Evolutionary conservation across 1,284 basidiomycete genomes (phyloP), one percentile per base, ranked within the genome.

Genomic region (Cutaneotrichosporon sp.): DNA sequence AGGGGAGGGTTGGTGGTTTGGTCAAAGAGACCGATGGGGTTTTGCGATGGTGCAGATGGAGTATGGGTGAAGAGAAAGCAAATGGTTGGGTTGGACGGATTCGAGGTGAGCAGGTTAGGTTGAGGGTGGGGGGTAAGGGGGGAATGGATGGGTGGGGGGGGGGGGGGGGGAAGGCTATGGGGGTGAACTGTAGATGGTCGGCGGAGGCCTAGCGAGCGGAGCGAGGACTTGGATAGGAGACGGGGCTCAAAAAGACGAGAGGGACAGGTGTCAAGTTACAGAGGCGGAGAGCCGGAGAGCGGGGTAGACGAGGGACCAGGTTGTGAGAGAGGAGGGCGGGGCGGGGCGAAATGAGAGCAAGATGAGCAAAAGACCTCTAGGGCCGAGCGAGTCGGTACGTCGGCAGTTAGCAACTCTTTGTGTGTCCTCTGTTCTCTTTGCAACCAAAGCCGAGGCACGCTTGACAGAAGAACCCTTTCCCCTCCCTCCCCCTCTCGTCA

Each of bases 1-100:
- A 31, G 50, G 30, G 50, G 30, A 10, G 50, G 50, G 26, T 52
- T 52, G 22, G 11, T 16, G 22, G 22, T 26, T 14, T 52, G 50
- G 50, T 52, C 26, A 32, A 31, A 30, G 50, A 30, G 50, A 26
- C 26, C 50, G 55, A 56, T 16, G 55, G 36, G 52, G n/a, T 55
- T 14, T 14, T 55, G 31, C 18, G 32, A 36, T 36, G 31, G 52
- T 55, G 52, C 13, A 34, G 32, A 34, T 55, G 52, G 52, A 21
- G 21, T n/a, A 21, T 40, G 34, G 21, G 36, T 32, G 52, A 55
- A 34, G 31, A 18, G 36, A 56, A 14, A 34, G 36, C n/a, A 26
- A 56, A 18, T 36, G 52, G 1, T 10, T 21, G 52, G 52, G 13
- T 10, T 21, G 52, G n/a, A n/a, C 8, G 30, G 32, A 21, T 32